These are phyloP conservation scores for Trichoderma endophyticum DNA, from an alignment of 2,329 filamentous ascomycete genomes.

Conservation along the genomic window DNA sequence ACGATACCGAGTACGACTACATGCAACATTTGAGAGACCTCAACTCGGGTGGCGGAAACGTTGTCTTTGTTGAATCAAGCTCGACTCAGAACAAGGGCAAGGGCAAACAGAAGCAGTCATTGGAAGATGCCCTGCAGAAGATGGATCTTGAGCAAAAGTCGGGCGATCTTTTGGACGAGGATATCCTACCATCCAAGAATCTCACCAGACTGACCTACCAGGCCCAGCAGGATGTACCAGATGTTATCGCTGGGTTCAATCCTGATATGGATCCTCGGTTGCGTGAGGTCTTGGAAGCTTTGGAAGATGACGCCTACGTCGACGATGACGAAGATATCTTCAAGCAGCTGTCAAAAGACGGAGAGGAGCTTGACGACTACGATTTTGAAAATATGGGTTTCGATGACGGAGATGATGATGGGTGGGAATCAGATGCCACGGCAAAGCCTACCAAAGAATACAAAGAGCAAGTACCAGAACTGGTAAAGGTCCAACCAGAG, in stretches of 20 bases:
- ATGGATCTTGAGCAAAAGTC: conserved; percentile 54
- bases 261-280: conserved; percentile 96
- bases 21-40: conserved; percentile 98
- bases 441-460: conserved; percentile 68
- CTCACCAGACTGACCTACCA: conserved; percentile 77
- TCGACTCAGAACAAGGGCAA: conserved; percentile 64
- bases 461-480: conserved; percentile 47
- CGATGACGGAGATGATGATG: conserved; percentile 64
- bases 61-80: conserved; percentile 78
- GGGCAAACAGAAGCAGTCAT: conserved; percentile 68
- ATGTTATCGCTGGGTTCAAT: conserved; percentile 88
- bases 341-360: conserved; percentile 64
- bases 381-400: conserved; percentile 72
- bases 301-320: conserved; percentile 94
- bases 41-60: conserved; percentile 64
- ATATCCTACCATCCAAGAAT: conserved; percentile 76
- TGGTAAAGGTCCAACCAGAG: conserved; percentile 45
- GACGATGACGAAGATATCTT: conserved; percentile 88
- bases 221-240: conserved; percentile 87
- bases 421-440: conserved; percentile 94
- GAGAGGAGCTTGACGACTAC: conserved; percentile 69
- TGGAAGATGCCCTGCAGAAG: conserved; percentile 78
- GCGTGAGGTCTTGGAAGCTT: conserved; percentile 84
- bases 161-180: conserved; percentile 63
- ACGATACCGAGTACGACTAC: conserved; percentile 96